Evolutionary conservation across 306 rosid species (phyloP).

Genomic region (Acacia confusa): DNA sequence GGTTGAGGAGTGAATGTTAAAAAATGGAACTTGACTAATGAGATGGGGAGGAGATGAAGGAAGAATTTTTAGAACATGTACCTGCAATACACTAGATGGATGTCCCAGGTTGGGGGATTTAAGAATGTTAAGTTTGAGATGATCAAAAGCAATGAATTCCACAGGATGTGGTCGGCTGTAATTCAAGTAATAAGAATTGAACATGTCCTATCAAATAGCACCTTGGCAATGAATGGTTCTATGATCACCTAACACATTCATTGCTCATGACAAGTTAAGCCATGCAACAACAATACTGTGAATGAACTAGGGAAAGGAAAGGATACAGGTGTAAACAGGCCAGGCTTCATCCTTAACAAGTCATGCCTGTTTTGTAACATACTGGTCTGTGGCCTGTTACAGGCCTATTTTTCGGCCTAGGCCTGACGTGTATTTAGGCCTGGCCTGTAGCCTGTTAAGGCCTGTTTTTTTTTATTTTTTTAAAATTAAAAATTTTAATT

Average conservation of each 20-base stretch:
- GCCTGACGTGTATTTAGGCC: no score
- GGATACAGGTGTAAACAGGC: no score
- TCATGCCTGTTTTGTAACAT: no score
- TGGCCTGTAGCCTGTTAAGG: no score
- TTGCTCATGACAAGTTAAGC: conserved; percentile 22
- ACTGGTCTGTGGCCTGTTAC: no score
- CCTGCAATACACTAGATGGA: conserved; percentile 83
- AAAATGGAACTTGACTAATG: neutral
- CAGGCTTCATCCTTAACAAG: no score
- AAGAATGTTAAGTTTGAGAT: conserved; percentile 66
- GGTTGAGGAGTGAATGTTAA: neutral
- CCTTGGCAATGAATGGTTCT: conserved; percentile 81
- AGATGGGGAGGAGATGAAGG: neutral
- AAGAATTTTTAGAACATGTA: neutral
- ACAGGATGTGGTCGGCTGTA: conserved; percentile 65
- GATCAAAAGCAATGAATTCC: conserved; percentile 49
- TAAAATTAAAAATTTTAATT: no score
- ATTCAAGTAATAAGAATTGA: conserved; percentile 48
- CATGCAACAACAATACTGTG: neutral
- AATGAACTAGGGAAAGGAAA: neutral
- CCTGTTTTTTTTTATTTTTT: no score
- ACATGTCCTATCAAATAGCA: conserved; percentile 60
- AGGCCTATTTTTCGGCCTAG: no score
- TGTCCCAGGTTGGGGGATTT: conserved; percentile 67
- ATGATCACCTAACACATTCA: conserved; percentile 51